Evolutionary conservation across 73 alveolate genomes (phyloP).

Genomic region (Paramecium sexaurelia): DNA sequence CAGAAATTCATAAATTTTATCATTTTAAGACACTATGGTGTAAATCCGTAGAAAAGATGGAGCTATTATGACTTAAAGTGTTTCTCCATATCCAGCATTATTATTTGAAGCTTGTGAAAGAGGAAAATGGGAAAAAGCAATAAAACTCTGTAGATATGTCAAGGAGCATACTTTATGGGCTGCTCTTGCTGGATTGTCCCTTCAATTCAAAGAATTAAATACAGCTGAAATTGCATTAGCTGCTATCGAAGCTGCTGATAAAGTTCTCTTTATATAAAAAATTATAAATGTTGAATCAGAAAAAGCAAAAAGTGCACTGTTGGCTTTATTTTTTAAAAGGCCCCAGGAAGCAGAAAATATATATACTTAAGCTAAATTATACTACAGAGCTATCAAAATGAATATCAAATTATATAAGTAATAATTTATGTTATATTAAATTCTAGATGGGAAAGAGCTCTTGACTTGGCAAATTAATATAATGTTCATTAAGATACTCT

Average conservation of each 20-base stretch:
- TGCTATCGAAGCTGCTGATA: constrained; percentile 99
- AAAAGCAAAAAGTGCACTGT: constrained; percentile 73
- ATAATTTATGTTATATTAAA: neutral
- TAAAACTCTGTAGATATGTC: constrained; percentile 97
- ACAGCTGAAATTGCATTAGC: constrained; percentile 98
- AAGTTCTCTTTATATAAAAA: constrained; percentile 77
- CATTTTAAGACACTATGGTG: constrained; percentile 85
- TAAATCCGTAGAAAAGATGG: constrained; percentile 94
- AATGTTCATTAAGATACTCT: constrained; percentile 94
- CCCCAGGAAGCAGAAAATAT: constrained; percentile 81
- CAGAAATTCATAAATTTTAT: constrained; percentile 76
- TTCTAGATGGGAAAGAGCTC: constrained; percentile 96
- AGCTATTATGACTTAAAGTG: constrained; percentile 81
- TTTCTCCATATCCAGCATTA: constrained; percentile 94
- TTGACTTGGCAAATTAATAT: constrained; percentile 87
- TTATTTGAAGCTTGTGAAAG: constrained; percentile 87
- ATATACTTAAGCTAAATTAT: constrained; percentile 80
- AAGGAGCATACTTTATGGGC: constrained; percentile 99
- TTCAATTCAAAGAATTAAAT: constrained; percentile 87
- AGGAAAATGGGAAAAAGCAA: constrained; percentile 95
- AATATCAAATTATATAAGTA: constrained; percentile 86
- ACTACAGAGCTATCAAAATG: constrained; percentile 97
- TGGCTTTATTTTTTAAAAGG: constrained; percentile 76
- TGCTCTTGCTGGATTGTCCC: constrained; percentile 93
- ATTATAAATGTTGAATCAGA: constrained; percentile 69